Base-by-base conservation (phyloP, 805 yeast species). In the Saturnispora galanensis region DNA sequence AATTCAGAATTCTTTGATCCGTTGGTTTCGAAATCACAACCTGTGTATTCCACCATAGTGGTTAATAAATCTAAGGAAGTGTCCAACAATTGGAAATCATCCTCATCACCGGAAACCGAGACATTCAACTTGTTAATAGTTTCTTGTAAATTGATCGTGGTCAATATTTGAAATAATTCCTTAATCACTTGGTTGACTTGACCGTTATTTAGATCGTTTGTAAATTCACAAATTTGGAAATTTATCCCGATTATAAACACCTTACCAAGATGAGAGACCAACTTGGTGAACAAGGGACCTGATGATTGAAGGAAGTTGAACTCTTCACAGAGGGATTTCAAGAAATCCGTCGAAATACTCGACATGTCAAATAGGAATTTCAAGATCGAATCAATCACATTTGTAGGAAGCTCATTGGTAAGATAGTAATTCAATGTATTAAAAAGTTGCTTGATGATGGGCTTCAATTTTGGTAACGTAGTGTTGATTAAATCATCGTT, bases 61-160 rank as follows among this genome's bases (percentile, higher is more conserved):
- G 96, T 77, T 18, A 86, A 67, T 30, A 90, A 60, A 59, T 90
- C 97, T 17, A 89, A 63, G 0, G 83, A 69, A 1, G 81, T 70
- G 53, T 86, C 95, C 17, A 84, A 65, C 4, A 84, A 70, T 50
- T 81, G 81, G 40, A 83, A 62, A 41, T 74, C 71, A 13, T 43
- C 47, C n/a, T 48, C 40, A 9, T 28, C 44, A n/a, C 41, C 42
- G 13, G 26, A 21, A 21, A 46, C 31, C 12, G 52, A 46, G 6
- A 45, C 42, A 32, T 49, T 45, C 11, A 53, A 37, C 29, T 47
- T 46, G 6, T 50, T 42, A 8, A 48, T 38, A 2, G 53, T 47
- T 7, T 32, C 15, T 10, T 47, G 29, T 4, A 54, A 28, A 33
- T 55, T 49, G 16, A 52, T 47, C 4, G 43, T 41, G 31, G 62